A percentile compares a stretch with the other conserved stretches of the same genome.
phyloP scores from a whole-genome alignment of 2,329 filamentous ascomycete species.

The Paecilomyces variotii region DNA sequence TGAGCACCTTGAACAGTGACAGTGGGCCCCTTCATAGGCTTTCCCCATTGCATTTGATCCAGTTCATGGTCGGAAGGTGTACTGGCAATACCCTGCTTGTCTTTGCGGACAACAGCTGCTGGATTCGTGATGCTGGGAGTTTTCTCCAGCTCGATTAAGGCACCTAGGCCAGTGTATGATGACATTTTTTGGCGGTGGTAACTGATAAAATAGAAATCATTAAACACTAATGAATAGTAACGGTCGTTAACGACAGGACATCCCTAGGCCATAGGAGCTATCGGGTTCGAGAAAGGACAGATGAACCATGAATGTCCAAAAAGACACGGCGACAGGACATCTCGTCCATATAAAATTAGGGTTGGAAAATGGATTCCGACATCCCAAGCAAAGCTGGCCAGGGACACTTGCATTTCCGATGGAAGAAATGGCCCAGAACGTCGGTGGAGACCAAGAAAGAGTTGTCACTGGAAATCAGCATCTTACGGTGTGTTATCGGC shows the following conservation, averaged over 20 bases:
- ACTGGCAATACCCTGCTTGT: conserved; percentile 15
- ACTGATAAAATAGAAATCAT: not conserved
- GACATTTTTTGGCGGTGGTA: conserved; percentile 22
- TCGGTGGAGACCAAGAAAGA: not conserved
- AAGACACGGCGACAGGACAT: not conserved
- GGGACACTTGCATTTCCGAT: not conserved
- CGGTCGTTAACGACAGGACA: not conserved
- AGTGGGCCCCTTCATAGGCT: not conserved
- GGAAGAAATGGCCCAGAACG: not conserved
- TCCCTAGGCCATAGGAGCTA: not conserved
- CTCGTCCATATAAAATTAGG: not conserved
- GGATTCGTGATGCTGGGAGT: conserved; percentile 26
- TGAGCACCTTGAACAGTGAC: conserved; percentile 1
- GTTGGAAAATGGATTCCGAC: conserved; percentile 3
- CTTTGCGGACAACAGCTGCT: conserved; percentile 26
- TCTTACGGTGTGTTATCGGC: not conserved
- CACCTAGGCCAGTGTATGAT: conserved; percentile 24
- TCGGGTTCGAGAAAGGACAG: not conserved
- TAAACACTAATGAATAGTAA: not conserved
- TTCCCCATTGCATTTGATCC: conserved; percentile 8
- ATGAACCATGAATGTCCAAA: not conserved
- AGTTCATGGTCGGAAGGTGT: conserved; percentile 15
- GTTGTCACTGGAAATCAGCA: not conserved
- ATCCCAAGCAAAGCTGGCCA: not conserved
- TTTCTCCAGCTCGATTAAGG: conserved; percentile 37